Evolutionary conservation across 495 filamentous ascomycete genomes (phyloP), one percentile per base, ranked within the genome.

Genomic region (Evernia prunastri): DNA sequence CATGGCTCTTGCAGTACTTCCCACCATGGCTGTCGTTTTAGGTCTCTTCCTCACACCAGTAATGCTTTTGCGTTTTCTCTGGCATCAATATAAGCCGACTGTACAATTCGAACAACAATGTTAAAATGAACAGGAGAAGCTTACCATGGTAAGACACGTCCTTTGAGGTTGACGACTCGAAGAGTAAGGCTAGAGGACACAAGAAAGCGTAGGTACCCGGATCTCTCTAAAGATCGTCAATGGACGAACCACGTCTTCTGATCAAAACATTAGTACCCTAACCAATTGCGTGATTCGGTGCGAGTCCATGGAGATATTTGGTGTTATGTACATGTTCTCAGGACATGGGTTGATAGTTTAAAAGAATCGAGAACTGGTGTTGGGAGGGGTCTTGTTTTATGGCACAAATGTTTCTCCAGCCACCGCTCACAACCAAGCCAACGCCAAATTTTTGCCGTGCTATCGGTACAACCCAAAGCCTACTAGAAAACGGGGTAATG

Each of bases 11-110:
- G 23, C 13, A 36, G 36, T 20, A 35, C 35, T 39, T 27, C 35
- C 57, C 12, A 51, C 29, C 15, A 31, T 18, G 23, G 39, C 9
- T 29, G 58, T 39, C 29, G 39, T 64, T n/a, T 58, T 17, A 39
- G 35, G 33, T 42, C 63, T 67, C 43, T 47, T 65, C 42, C 33
- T 51, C 20, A 63, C 53, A 20, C 63, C 63, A 9, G 63, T 68
- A 49, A 66, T 57, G 23, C 63, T 68, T 51, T 68, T 68, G 43
- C 63, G 59, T 68, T 66, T 68, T 33, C 59, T 59, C 67, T 68
- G 49, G 4, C 10, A 40, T 39, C 5, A 1, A 27, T 51, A 58
- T 63, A 15, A 56, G 53, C 20, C 7, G 18, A 51, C 17, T 45
- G 12, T 47, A 11, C 2, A 11, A 42, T 45, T 12, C 10, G 4